Conservation (phyloP, 805 yeast genomes). For the Blastobotrys terrestris region DNA sequence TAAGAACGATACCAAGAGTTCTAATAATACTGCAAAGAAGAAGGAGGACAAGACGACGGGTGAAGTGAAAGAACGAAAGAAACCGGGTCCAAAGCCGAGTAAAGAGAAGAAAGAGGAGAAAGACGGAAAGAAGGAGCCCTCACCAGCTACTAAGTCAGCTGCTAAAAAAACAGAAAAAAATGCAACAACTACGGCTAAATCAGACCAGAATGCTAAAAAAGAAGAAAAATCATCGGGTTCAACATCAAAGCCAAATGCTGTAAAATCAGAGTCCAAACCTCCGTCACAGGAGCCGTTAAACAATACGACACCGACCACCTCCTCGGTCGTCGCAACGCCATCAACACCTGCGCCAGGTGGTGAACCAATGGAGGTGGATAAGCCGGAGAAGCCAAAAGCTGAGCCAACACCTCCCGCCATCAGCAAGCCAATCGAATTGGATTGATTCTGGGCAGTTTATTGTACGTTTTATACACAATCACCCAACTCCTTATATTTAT, state of each 20-base stretch:
- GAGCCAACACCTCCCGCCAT: neutral
- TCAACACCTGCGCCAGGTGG: neutral
- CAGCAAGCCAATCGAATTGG: neutral
- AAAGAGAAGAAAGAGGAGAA: conserved; percentile 4
- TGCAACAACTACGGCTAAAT: neutral
- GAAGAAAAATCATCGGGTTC: neutral
- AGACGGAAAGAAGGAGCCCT: neutral
- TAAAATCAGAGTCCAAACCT: neutral
- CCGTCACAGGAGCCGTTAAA: neutral
- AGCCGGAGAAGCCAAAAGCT: neutral
- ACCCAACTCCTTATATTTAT: too few relatives aligned
- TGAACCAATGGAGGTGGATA: neutral
- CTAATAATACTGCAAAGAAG: conserved; percentile 4
- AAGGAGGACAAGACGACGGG: conserved; percentile 2
- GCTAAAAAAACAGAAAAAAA: conserved; percentile 5
- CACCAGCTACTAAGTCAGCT: conserved; percentile 1
- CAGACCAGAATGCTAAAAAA: conserved; percentile 1
- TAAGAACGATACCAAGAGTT: conserved; percentile 3
- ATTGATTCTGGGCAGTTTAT: neutral
- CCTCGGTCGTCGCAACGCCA: neutral
- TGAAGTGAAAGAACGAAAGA: neutral
- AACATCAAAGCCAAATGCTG: neutral
- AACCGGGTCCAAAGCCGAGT: conserved; percentile 2
- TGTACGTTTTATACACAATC: too few relatives aligned
- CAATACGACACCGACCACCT: neutral